These are phyloP conservation scores for Hemerocallis citrina DNA, from an alignment of 106 monocot species.

Conservation along the genomic window DNA sequence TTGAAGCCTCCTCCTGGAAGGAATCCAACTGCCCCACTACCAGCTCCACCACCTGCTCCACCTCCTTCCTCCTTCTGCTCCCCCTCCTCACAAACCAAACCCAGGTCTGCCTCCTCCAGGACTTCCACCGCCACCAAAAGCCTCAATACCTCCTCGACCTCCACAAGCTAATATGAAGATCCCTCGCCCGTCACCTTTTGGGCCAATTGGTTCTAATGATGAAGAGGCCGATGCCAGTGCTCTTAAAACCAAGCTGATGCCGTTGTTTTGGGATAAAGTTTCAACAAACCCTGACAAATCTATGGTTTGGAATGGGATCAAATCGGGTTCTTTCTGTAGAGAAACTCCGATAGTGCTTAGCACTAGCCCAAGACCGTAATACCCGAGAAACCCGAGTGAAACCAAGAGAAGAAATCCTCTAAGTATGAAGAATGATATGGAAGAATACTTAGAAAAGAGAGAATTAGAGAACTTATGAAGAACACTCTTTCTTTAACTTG, in stretches of 20 bases:
- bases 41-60: slow-evolving; percentile 13
- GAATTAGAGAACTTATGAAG: too few species aligned
- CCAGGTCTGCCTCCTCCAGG: slow-evolving; percentile 11
- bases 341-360: too few species aligned
- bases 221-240: slow-evolving; percentile 7
- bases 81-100: slow-evolving; percentile 20
- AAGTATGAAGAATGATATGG: too few species aligned
- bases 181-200: slow-evolving; percentile 17
- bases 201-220: slow-evolving; percentile 19
- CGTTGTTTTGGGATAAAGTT: slow-evolving; percentile 77
- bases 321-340: slow-evolving; percentile 65
- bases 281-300: slow-evolving; percentile 49
- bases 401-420: too few species aligned
- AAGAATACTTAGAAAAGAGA: too few species aligned
- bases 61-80: slow-evolving; percentile 18
- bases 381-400: too few species aligned
- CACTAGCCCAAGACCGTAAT: too few species aligned
- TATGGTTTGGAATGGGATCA: slow-evolving; percentile 74
- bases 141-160: slow-evolving; percentile 1
- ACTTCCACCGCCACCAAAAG: slow-evolving; percentile 26
- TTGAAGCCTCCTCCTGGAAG: slow-evolving; percentile 19
- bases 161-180: slow-evolving; percentile 1
- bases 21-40: slow-evolving; percentile 8
- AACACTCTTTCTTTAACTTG: too few species aligned
- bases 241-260: slow-evolving; percentile 58